phyloP scores from a whole-genome alignment of 1,139 yeast species.

The Pichia sp. region DNA sequence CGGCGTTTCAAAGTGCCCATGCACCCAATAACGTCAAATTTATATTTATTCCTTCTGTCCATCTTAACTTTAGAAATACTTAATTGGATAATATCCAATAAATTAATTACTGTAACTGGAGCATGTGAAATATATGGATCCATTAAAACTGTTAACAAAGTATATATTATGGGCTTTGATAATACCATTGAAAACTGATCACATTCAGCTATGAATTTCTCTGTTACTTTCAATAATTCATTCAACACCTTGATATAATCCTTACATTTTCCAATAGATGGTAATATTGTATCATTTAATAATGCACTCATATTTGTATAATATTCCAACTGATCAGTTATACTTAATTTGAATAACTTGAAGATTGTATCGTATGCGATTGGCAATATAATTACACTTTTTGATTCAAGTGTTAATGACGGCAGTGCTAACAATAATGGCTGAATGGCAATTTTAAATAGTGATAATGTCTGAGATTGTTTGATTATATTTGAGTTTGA shows the following conservation, averaged over 20 bases:
- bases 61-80: not conserved
- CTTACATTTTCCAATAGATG: constrained; percentile 21
- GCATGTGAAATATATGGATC: constrained; percentile 24
- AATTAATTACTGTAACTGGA: not conserved
- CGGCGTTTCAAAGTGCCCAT: constrained; percentile 11
- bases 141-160: constrained; percentile 20
- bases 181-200: constrained; percentile 18
- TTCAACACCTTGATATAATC: constrained; percentile 19
- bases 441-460: constrained; percentile 21
- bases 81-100: not conserved
- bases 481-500: constrained; percentile 17
- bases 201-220: constrained; percentile 13
- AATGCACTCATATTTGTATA: constrained; percentile 18
- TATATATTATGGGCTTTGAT: constrained; percentile 18
- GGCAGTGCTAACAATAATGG: constrained; percentile 27
- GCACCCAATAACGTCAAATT: constrained; percentile 11
- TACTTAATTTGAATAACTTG: constrained; percentile 11
- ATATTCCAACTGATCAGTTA: constrained; percentile 7
- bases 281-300: constrained; percentile 23
- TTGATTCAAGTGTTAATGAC: constrained; percentile 21
- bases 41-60: not conserved
- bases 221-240: constrained; percentile 12
- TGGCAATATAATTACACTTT: constrained; percentile 18
- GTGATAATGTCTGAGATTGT: constrained; percentile 19
- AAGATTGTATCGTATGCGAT: constrained; percentile 20